phyloP scores from a whole-genome alignment of 2,329 filamentous ascomycete species.

The Cercospora sp. region DNA sequence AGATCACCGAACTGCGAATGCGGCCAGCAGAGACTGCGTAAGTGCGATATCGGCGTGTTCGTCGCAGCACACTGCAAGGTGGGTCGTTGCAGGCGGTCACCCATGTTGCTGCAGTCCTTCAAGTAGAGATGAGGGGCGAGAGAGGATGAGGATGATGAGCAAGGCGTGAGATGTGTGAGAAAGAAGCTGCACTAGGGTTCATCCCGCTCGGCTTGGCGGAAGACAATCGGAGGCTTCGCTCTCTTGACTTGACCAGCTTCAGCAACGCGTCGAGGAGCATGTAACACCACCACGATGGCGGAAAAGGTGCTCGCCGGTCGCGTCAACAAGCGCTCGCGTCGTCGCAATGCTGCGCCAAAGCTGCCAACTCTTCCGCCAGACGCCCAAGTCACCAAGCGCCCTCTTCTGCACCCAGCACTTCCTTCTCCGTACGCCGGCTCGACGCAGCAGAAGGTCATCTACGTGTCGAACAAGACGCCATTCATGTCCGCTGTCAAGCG shows the following conservation, averaged over 20 bases:
- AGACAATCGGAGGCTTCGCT: neutral
- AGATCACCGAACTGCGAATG: neutral
- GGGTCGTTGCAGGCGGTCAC: neutral
- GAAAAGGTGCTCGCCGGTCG: conserved; percentile 5
- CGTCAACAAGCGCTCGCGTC: conserved; percentile 4
- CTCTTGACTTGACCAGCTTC: neutral
- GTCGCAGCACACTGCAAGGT: neutral
- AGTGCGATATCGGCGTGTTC: neutral
- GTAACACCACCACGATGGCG: neutral
- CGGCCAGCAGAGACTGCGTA: neutral
- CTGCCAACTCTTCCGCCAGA: conserved; percentile 16
- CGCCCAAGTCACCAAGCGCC: conserved; percentile 54
- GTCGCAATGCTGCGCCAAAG: neutral
- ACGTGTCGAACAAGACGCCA: conserved; percentile 64
- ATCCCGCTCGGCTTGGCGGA: neutral
- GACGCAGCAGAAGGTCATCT: conserved; percentile 59
- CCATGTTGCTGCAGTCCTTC: neutral
- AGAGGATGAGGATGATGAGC: neutral
- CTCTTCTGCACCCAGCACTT: conserved; percentile 58
- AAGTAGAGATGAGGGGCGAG: neutral
- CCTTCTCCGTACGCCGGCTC: conserved; percentile 56
- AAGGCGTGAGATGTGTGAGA: neutral
- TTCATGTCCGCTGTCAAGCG: conserved; percentile 69
- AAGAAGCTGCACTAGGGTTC: neutral
- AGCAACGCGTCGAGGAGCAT: neutral